Evolutionary conservation across 148 eudicot genomes (phyloP).

Genomic region (Vaccinium vitisidaea): DNA sequence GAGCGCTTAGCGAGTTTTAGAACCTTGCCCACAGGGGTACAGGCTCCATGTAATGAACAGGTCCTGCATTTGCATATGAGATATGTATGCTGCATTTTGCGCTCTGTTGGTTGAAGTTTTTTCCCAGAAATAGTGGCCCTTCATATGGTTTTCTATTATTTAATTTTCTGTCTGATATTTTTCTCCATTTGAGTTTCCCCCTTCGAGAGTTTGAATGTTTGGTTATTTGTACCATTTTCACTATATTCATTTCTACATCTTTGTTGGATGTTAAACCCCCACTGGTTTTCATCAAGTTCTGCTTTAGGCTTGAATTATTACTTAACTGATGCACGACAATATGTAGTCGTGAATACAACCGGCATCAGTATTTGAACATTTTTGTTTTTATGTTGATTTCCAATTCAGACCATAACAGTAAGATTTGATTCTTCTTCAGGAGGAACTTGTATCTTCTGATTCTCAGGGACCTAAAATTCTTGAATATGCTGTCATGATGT

Average conservation of each 20-base stretch:
- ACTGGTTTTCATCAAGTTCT: not conserved
- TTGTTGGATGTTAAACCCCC: not conserved
- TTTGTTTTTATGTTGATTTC: not conserved
- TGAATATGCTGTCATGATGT: slow-evolving; percentile 38
- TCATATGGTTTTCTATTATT: not conserved
- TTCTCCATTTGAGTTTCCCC: not conserved
- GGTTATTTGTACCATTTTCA: not conserved
- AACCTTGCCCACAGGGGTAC: not conserved
- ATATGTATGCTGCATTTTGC: not conserved
- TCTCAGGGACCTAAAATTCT: slow-evolving; percentile 20
- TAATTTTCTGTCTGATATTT: not conserved
- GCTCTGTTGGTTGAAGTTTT: not conserved
- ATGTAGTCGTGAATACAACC: not conserved
- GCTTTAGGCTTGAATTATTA: not conserved
- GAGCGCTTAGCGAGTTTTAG: no score
- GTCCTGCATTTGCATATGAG: no score
- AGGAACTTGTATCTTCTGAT: slow-evolving; percentile 11
- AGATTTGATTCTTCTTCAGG: slow-evolving; percentile 19
- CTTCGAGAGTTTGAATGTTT: not conserved
- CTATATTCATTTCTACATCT: no score
- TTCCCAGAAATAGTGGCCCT: not conserved
- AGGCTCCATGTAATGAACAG: not conserved
- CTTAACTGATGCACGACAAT: not conserved
- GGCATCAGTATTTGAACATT: not conserved
- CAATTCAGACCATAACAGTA: not conserved